Conservation (phyloP, 1,284 basidiomycete genomes). For the Sporisorium reilianum region DNA sequence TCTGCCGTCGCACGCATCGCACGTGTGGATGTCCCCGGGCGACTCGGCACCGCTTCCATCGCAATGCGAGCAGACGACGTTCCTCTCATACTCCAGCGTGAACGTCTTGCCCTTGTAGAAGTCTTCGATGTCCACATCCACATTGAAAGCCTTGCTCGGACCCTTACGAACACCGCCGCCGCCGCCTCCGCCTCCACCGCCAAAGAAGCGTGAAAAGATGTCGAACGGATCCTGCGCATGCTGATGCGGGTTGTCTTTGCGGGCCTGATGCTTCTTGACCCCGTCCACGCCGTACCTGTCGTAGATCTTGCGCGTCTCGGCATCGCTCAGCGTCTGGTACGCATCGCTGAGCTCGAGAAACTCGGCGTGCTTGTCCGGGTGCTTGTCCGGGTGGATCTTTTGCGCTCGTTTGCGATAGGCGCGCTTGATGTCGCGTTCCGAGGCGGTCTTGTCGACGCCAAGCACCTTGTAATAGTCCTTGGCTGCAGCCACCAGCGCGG, state of each 20-base stretch:
- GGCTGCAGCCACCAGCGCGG: conserved; percentile 48
- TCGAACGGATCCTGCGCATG: conserved; percentile 64
- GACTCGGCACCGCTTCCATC: conserved; percentile 66
- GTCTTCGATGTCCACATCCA: conserved; percentile 60
- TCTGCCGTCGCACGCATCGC: conserved; percentile 58
- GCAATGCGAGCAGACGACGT: conserved; percentile 63
- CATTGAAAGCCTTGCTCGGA: conserved; percentile 63
- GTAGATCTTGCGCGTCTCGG: conserved; percentile 64
- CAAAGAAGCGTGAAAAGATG: conserved; percentile 68
- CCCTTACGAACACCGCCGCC: conserved; percentile 61
- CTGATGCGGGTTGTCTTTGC: conserved; percentile 50
- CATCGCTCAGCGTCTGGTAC: conserved; percentile 65
- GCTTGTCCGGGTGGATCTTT: conserved; percentile 68
- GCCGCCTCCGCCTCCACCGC: conserved; percentile 52
- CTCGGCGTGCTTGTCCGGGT: conserved; percentile 66
- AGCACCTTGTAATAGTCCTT: conserved; percentile 67
- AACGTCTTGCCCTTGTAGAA: conserved; percentile 63
- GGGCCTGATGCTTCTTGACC: conserved; percentile 64
- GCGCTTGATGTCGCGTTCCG: conserved; percentile 66
- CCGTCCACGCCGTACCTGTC: conserved; percentile 65
- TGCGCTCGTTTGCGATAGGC: conserved; percentile 66
- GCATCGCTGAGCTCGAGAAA: conserved; percentile 71
- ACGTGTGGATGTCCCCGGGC: conserved; percentile 62
- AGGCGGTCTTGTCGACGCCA: conserved; percentile 58
- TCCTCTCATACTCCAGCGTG: conserved; percentile 57